Evolutionary conservation across 169 alveolate genomes (phyloP), one percentile per base, ranked within the genome.

Genomic region (Cryptosporidium xiaoi): DNA sequence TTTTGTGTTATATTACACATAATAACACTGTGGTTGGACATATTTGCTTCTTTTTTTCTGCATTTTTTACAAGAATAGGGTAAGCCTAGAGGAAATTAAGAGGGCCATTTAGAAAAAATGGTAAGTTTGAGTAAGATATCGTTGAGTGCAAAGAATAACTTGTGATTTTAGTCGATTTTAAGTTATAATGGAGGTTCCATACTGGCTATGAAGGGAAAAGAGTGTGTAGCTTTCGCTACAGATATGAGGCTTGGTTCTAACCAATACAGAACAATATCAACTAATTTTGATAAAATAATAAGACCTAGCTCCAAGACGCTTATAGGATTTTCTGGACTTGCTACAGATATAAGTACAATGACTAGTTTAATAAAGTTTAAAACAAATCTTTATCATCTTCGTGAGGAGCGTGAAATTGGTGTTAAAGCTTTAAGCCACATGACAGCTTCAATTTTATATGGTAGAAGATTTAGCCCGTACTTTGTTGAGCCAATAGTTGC

Each of bases 201-300:
- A 60, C 94, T 97, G 82, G 99, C 99, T n/a, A 97, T 97, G 99
- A 92, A 95, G 16, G 99, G 99, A 60, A 92, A 97, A 24, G 94
- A 95, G 69, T 97, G 99, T 82, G 98, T 97, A 20, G 99, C 98
- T 20, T 95, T 97, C 77, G 99, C 99, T 46, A 92, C 97, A 24
- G 99, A 97, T 84, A 93, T 94, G 90, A 91, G 99, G 31, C 94
- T 97, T 12, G 99, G 99, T 13, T 65, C 95, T 15, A 95, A 96
- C 90, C 91, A 82, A 46, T 95, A 95, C 77, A 91, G 91, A 58
- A 97, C 99, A 0, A 83, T 96, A 40, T 90, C 95, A 29, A 93
- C 97, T 18, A 92, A 92, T 83, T 94, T 94, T 90, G 96, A 96
- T 55, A 96, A 96, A 90, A 95, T 95, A 15, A 96, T 96, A 82